Base-by-base conservation (phyloP, 2,329 filamentous ascomycete genomes). In the Talaromyces sp. region DNA sequence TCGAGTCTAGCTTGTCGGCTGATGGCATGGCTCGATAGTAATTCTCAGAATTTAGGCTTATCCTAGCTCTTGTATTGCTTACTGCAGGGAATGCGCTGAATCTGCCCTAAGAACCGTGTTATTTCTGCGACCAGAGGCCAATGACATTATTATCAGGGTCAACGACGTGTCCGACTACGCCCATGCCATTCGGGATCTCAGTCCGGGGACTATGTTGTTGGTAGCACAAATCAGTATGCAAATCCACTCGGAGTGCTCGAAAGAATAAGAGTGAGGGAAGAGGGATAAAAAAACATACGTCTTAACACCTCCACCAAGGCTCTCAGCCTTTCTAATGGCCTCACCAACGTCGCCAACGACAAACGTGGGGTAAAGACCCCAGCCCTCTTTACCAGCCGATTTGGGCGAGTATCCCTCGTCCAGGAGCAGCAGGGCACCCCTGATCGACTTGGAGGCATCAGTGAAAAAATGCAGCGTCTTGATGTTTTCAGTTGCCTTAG, bases 381-480 rank as follows among this genome's bases (percentile, higher is more conserved):
- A 59, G 26, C 19, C 58, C 24, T 59, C 58, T 21, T 55, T 59
- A n/a, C 58, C 58, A 19, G 52, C 41, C 17, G 58, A n/a, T 9
- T 38, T 59, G 41, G n/a, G n/a, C 8, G 38, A 17, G 17, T 19
- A 24, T 17, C 52, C 52, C 27, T 59, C 52, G 14, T 59, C 58
- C 17, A 59, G 58, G 19, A 59, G 58, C 21, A 59, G 38, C 58
- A 59, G 52, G 24, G 58, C 58, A 59, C 52, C 58, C 52, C 32
- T 55, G 17, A 59, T 59, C 14, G 52, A 59, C 10, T 59, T 55
- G 8, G 58, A 55, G 10, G 41, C 51, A 55, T 59, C 58, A n/a
- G 26, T 46, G 19, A 59, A 59, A 52, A 59, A 59, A 59, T 59
- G 58, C 27, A 59, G 41, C 24, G 58, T 19, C 19, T 55, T 59